Conservation (phyloP, 305 asterid genomes). For the Caryopteris hybrid region DNA sequence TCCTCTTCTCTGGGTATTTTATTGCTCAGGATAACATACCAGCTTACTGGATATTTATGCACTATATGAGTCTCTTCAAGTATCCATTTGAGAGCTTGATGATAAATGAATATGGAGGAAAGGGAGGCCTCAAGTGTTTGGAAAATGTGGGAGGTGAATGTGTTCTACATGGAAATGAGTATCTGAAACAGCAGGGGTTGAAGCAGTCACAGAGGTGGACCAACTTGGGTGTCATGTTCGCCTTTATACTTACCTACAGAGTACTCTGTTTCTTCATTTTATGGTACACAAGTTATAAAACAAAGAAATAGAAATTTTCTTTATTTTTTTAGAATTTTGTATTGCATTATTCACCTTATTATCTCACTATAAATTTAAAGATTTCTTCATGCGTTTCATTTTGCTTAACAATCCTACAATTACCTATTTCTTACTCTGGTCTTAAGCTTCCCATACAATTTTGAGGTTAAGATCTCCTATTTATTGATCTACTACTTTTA, state of each 20-base stretch:
- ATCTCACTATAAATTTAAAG: too few relatives aligned
- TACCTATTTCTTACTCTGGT: too few relatives aligned
- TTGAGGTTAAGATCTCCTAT: too few relatives aligned
- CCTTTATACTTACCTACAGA: slow-evolving; percentile 61
- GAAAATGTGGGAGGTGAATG: slow-evolving; percentile 42
- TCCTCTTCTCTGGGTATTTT: slow-evolving; percentile 81
- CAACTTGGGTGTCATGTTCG: slow-evolving; percentile 56
- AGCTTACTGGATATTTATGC: slow-evolving; percentile 67
- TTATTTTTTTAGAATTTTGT: too few relatives aligned
- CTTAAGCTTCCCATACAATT: too few relatives aligned
- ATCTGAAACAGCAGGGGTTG: slow-evolving; percentile 50
- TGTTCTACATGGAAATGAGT: slow-evolving; percentile 41
- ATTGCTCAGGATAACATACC: slow-evolving; percentile 59
- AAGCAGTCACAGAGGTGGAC: slow-evolving; percentile 58
- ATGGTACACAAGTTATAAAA: slow-evolving; percentile 54
- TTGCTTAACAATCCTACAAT: too few relatives aligned
- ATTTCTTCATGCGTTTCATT: too few relatives aligned
- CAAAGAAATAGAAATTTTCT: slow-evolving; percentile 39
- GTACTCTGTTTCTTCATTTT: slow-evolving; percentile 54
- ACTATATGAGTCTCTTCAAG: slow-evolving; percentile 70
- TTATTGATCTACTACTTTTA: too few relatives aligned
- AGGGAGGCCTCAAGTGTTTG: slow-evolving; percentile 44
- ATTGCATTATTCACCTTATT: too few relatives aligned
- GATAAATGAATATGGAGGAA: slow-evolving; percentile 74
- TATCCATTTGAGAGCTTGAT: slow-evolving; percentile 72